Evolutionary conservation across 108 stramenopile genomes (phyloP), one percentile per base, ranked within the genome.

Genomic region (Mayamaea pseudoterrestris): DNA sequence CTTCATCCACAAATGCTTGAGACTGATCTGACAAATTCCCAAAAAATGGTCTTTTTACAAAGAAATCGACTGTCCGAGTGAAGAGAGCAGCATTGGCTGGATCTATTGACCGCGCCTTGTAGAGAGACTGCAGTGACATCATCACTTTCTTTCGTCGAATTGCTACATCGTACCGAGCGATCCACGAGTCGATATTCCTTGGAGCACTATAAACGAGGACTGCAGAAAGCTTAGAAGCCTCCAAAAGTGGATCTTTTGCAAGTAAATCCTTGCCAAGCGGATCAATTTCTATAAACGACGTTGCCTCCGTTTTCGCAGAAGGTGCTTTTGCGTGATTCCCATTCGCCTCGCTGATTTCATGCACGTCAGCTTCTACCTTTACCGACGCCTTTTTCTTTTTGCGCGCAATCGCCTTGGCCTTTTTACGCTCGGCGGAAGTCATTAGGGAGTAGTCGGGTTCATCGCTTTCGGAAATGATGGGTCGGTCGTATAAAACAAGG

Each of bases 161-260:
- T 1, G 84, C 68, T 14, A 94, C 95, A 60, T 98, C 97, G 60
- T 84, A 94, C 41, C 78, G 73, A 31, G 91, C 31, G 2, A 60
- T 47, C 82, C 93, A 93, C n/a, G 94, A 86, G 21, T 73, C 69
- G 17, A 87, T 27, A 25, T 46, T 48, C 28, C 56, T 60, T 2
- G 84, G 83, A 45, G 90, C 90, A 50, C 86, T 72, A 28, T 71
- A 60, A 30, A 70, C 64, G 27, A 97, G 60, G 28, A 82, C 81
- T 7, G 74, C 59, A 6, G 76, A 70, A 40, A 80, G 80, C 45
- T 83, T 82, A 41, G 71, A 68, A 11, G 88, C 83, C 54, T 94
- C 93, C 3, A 73, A 68, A 17, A 93, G 57, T 16, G 83, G 77
- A 47, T 88, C 86, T 21, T 73, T 59, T 42, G 71, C 73, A 44